Conservation (phyloP, 495 filamentous ascomycete species). For the Penicillium desertorum region DNA sequence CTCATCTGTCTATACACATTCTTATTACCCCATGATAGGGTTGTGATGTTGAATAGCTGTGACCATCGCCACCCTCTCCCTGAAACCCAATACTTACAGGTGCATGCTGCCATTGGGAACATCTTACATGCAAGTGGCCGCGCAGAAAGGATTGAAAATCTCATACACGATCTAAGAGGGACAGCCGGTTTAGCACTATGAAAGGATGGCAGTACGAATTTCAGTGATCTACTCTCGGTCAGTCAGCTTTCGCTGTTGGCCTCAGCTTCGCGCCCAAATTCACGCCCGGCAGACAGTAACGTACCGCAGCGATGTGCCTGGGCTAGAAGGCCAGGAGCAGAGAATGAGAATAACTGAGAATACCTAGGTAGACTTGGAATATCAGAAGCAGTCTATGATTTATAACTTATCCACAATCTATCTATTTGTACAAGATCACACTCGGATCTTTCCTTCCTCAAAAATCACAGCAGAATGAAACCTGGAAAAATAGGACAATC, state of each 20-base stretch:
- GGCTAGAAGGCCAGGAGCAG: too few species aligned
- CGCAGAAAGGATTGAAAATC: neutral
- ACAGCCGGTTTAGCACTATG: neutral
- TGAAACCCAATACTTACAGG: neutral
- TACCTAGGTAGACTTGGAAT: too few species aligned
- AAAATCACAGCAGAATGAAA: neutral
- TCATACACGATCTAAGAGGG: neutral
- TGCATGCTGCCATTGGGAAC: slow-evolving; percentile 10
- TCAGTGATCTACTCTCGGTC: slow-evolving; percentile 1
- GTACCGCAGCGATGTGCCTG: too few species aligned
- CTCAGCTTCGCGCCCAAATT: neutral
- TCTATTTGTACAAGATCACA: slow-evolving; percentile 17
- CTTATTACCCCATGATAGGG: neutral
- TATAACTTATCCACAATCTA: slow-evolving; percentile 13
- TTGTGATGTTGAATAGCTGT: neutral
- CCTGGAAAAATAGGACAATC: slow-evolving; percentile 10
- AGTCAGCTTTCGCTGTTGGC: neutral
- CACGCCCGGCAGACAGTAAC: too few species aligned
- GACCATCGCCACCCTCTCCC: neutral
- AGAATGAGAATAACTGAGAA: too few species aligned
- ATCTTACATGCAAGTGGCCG: slow-evolving; percentile 5
- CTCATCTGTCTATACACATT: too few species aligned
- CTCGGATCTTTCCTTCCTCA: neutral
- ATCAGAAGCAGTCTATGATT: slow-evolving; percentile 12
- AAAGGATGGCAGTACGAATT: slow-evolving; percentile 3